A percentile compares a stretch with the other conserved stretches of the same genome.
These are phyloP conservation scores for Hypericum androsaemum DNA, from an alignment of 345 rosid genomes.

Conservation along the genomic window DNA sequence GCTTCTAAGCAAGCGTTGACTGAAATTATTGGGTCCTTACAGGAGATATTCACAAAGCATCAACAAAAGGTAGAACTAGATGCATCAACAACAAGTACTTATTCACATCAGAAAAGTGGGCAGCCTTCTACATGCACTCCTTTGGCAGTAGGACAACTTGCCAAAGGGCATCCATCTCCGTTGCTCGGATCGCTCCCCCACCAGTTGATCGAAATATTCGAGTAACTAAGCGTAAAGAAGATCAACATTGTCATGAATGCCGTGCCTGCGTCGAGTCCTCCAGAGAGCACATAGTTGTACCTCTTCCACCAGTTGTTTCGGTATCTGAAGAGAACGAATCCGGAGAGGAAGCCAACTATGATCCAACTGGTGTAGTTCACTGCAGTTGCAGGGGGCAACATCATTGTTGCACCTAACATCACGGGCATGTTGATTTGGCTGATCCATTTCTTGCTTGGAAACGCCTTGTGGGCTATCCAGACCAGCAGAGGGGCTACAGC, in stretches of 20 bases:
- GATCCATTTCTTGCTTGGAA: conserved; percentile 52
- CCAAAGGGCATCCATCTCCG: conserved; percentile 57
- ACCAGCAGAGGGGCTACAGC: conserved; percentile 48
- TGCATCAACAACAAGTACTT: too few relatives aligned
- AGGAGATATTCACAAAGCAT: too few relatives aligned
- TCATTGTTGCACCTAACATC: conserved; percentile 48
- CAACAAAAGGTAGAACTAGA: too few relatives aligned
- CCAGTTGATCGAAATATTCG: conserved; percentile 38
- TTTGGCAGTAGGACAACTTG: conserved; percentile 63
- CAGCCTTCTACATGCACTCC: conserved; percentile 45
- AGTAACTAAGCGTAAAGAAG: conserved; percentile 38
- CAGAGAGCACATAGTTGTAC: conserved; percentile 58
- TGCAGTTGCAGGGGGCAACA: conserved; percentile 71
- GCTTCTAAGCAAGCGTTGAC: too few relatives aligned
- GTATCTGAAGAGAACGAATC: conserved; percentile 41
- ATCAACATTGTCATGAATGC: conserved; percentile 58
- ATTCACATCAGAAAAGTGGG: conserved; percentile 29
- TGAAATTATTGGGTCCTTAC: too few relatives aligned
- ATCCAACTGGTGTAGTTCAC: conserved; percentile 72
- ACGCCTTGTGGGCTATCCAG: conserved; percentile 58
- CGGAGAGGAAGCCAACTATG: conserved; percentile 42
- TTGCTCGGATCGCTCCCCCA: conserved; percentile 58
- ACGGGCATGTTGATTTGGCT: conserved; percentile 53
- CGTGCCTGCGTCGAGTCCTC: conserved; percentile 71
- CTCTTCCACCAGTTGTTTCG: conserved; percentile 46